Base-by-base conservation (phyloP, 176 grass and related monocot species). In the Rhynchospora tenuis region DNA sequence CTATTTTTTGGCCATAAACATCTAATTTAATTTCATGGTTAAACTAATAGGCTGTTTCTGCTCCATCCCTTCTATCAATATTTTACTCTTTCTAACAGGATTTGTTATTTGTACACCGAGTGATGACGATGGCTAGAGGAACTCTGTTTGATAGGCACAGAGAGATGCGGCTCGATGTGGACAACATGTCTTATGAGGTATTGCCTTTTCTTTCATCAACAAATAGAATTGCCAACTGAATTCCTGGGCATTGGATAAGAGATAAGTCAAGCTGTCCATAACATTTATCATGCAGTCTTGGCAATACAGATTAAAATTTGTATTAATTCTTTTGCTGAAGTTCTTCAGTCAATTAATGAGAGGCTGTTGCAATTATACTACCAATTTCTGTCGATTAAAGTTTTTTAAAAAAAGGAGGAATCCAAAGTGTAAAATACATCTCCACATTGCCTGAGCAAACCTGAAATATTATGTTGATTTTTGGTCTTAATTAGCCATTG, bases 141-240 rank as follows among this genome's bases (percentile, higher is more conserved):
- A 88, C 77, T 90, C 83, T 93, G 88, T 84, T 89, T 13, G 94
- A 97, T 71, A 97, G 94, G 57, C 94, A 97, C 84, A 86, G 91
- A 55, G 94, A 97, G 10, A 91, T 97, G 94, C 81, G 91, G n/a
- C 94, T 97, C 83, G 91, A 97, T 88, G 94, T 97, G 62, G 94
- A 97, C 83, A 97, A 97, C 86, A 97, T 97, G 94, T 97, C 94
- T 26, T 97, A 97, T 87, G 94, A 97, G 94, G 94, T 97, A 91
- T 50, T 59, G 61, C 66, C 15, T 20, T 48, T 46, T 60, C 3
- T 51, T 23, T 83, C 79, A 17, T 82, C 59, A 44, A 16, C 46
- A 24, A 65, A 54, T 52, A 65, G 5, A 90, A 79, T 80, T 1
- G 9, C 79, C 1, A 65, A 14, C 11, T 10, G 7, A 27, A 13